phyloP scores from a whole-genome alignment of 306 rosid genomes.

The Rosa chinensis region DNA sequence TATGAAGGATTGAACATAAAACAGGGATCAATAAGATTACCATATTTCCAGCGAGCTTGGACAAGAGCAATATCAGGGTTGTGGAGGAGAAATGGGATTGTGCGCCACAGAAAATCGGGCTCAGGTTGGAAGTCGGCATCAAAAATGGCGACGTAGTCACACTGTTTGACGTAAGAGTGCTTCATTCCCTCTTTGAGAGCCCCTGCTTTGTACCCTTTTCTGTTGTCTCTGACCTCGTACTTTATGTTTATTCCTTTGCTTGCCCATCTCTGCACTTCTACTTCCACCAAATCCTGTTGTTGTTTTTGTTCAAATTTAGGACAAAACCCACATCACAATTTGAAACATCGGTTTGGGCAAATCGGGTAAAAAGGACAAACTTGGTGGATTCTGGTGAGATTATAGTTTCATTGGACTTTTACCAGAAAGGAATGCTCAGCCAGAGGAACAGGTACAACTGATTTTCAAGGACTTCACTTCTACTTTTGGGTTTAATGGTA shows the following conservation, averaged over 20 bases:
- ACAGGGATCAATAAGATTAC: constrained; percentile 24
- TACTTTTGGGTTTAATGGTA: background rate
- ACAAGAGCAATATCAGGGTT: constrained; percentile 70
- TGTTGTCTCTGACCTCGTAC: constrained; percentile 78
- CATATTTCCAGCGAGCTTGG: constrained; percentile 96
- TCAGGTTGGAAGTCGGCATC: constrained; percentile 98
- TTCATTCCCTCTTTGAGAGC: constrained; percentile 91
- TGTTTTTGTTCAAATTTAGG: constrained; percentile 4
- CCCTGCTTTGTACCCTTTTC: constrained; percentile 94
- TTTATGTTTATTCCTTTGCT: constrained; percentile 84
- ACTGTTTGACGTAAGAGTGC: constrained; percentile 71
- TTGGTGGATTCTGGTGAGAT: background rate
- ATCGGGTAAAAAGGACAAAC: background rate
- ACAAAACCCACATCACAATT: constrained; percentile 16
- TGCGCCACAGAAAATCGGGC: constrained; percentile 67
- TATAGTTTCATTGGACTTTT: background rate
- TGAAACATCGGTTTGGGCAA: background rate
- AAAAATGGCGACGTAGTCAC: constrained; percentile 82
- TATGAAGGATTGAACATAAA: no score
- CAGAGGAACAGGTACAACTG: background rate
- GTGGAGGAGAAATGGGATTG: constrained; percentile 67
- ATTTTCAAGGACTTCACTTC: background rate
- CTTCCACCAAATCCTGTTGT: constrained; percentile 63
- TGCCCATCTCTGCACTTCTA: constrained; percentile 77
- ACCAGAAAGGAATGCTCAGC: background rate